Conservation (phyloP, 495 filamentous ascomycete genomes). For the Parachaetomium inaequale region DNA sequence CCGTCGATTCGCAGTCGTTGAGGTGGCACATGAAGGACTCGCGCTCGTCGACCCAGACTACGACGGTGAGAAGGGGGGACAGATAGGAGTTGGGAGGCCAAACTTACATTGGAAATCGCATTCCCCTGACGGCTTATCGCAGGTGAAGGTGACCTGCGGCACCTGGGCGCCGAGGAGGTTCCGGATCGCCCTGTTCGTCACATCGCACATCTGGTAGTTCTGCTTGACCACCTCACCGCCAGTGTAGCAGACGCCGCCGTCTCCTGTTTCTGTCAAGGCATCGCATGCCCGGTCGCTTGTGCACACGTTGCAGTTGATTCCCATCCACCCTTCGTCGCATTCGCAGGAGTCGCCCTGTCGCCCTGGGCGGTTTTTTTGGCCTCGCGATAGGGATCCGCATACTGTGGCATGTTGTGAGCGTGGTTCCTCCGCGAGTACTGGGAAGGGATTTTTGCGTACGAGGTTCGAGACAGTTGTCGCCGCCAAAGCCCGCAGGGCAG, state of each 20-base stretch:
- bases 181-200: constrained; percentile 89
- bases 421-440: background rate
- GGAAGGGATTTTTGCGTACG: constrained; percentile 39
- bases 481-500: constrained; percentile 88
- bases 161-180: constrained; percentile 76
- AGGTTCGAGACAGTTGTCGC: constrained; percentile 84
- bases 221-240: constrained; percentile 85
- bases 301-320: constrained; percentile 98
- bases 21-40: constrained; percentile 97
- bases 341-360: constrained; percentile 67
- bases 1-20: constrained; percentile 69
- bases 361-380: constrained; percentile 68
- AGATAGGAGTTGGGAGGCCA: background rate
- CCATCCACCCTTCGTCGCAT: constrained; percentile 93
- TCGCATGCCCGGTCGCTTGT: constrained; percentile 75
- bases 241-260: constrained; percentile 85
- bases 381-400: constrained; percentile 83
- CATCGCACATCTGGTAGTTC: constrained; percentile 97
- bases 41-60: constrained; percentile 87
- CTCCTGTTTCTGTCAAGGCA: constrained; percentile 71
- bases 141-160: constrained; percentile 92
- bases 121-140: constrained; percentile 63
- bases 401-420: constrained; percentile 39
- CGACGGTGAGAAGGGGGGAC: constrained; percentile 37
- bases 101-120: constrained; percentile 91